Conservation (phyloP, 371 early-diverging fungal genomes). For the Mucor mucedo region DNA sequence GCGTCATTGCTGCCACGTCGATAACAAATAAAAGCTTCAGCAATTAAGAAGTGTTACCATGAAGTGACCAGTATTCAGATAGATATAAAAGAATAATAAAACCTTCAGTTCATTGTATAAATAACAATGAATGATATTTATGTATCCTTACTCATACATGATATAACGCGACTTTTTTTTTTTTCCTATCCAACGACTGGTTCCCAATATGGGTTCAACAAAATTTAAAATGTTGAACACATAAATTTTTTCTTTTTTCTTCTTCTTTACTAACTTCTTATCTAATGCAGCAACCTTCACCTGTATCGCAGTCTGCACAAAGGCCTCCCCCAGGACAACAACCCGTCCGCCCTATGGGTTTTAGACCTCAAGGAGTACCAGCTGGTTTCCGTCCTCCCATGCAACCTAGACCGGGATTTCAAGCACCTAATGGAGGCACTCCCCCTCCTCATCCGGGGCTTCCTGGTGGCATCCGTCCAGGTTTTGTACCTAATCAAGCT, state of each 20-base stretch:
- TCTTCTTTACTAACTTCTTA: neutral
- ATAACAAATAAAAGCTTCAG: neutral
- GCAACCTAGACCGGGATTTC: conserved; percentile 37
- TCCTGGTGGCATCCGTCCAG: conserved; percentile 33
- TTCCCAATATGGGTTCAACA: neutral
- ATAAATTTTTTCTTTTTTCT: neutral
- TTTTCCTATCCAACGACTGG: neutral
- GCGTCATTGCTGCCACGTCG: conserved; percentile 7
- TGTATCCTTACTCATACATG: neutral
- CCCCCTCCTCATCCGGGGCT: conserved; percentile 31
- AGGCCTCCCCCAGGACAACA: conserved; percentile 29
- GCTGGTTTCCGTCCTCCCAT: conserved; percentile 29
- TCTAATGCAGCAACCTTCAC: conserved; percentile 19
- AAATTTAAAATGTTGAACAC: neutral
- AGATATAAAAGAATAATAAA: neutral
- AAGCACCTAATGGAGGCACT: conserved; percentile 23
- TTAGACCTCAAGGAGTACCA: conserved; percentile 28
- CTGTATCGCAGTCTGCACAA: conserved; percentile 22
- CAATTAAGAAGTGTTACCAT: neutral
- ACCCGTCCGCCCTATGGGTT: conserved; percentile 24
- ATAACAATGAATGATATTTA: neutral
- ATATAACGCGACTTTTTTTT: conserved; percentile 1
- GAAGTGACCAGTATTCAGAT: neutral
- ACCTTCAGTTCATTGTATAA: neutral
- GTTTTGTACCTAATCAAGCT: conserved; percentile 15